Evolutionary conservation across 169 alveolate species (phyloP).

Genomic region (Besnoitia besnoiti): DNA sequence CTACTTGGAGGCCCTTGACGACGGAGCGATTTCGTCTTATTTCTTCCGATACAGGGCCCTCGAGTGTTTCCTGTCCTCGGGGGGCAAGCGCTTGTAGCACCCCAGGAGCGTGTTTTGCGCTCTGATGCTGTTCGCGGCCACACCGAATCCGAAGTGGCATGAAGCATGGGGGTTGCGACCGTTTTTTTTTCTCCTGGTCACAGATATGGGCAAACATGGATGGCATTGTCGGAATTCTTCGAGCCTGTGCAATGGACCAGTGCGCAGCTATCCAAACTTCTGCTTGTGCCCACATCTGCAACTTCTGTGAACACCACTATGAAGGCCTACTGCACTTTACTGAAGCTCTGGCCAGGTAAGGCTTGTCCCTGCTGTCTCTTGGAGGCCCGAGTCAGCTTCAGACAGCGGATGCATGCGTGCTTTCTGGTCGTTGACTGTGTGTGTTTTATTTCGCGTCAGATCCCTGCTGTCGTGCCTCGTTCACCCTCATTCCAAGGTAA

Average conservation of each 20-base stretch:
- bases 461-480: constrained; percentile 82
- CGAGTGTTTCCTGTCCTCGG: no score
- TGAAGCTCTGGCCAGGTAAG: constrained; percentile 84
- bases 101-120: no score
- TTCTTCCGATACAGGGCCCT: no score
- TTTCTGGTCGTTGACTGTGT: no score
- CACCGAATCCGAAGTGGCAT: not conserved
- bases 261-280: constrained; percentile 82
- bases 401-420: no score
- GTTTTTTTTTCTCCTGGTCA: not conserved
- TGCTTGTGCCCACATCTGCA: constrained; percentile 77
- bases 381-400: no score
- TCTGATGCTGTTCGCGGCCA: no score
- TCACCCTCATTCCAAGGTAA: constrained; percentile 80
- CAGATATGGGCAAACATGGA: constrained; percentile 68
- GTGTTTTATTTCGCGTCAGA: not conserved
- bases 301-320: constrained; percentile 74
- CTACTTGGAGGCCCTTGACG: no score
- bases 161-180: not conserved
- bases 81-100: no score
- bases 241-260: constrained; percentile 91
- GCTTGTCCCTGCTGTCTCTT: no score
- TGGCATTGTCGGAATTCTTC: constrained; percentile 80
- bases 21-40: no score
- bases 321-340: constrained; percentile 83